Percentiles rank a stretch among this genome's conserved stretches.
Conservation (phyloP, 306 rosid genomes). For the Trichosanthes truncata region DNA sequence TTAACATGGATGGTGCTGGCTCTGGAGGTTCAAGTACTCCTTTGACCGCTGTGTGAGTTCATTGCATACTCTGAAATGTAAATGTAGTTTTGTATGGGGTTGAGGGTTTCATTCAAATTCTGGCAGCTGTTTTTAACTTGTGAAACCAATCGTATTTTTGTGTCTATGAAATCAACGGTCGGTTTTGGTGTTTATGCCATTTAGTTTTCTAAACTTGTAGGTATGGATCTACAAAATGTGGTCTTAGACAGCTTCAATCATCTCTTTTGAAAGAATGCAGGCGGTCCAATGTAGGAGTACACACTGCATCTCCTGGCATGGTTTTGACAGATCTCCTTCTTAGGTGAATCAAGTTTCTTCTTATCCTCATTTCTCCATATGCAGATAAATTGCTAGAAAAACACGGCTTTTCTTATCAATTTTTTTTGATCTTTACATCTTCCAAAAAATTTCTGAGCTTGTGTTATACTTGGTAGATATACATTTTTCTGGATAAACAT, state of each 20-base stretch:
- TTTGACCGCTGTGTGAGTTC: slow-evolving; percentile 86
- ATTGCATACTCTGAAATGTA: background rate
- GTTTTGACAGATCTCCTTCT: slow-evolving; percentile 88
- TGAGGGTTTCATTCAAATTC: background rate
- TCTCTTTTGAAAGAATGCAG: slow-evolving; percentile 77
- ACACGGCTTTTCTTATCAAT: background rate
- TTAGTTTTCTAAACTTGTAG: slow-evolving; percentile 27
- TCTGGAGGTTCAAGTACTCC: slow-evolving; percentile 99
- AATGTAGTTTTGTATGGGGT: background rate
- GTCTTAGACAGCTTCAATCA: slow-evolving; percentile 85
- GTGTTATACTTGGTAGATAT: background rate
- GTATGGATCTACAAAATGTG: slow-evolving; percentile 92
- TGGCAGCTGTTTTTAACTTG: background rate
- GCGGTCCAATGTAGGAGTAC: slow-evolving; percentile 77
- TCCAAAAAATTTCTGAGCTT: background rate
- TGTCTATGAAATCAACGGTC: background rate
- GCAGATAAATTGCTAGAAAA: background rate
- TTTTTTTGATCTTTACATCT: background rate
- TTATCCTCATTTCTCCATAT: background rate
- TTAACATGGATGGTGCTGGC: slow-evolving; percentile 96
- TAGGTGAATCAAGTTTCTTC: slow-evolving; percentile 35
- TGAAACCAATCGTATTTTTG: background rate
- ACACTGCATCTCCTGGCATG: slow-evolving; percentile 97
- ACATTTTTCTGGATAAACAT: background rate
- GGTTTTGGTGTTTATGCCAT: slow-evolving; percentile 9